Evolutionary conservation across 2,329 filamentous ascomycete genomes (phyloP).

Genomic region (Pleoardoris graminearum): DNA sequence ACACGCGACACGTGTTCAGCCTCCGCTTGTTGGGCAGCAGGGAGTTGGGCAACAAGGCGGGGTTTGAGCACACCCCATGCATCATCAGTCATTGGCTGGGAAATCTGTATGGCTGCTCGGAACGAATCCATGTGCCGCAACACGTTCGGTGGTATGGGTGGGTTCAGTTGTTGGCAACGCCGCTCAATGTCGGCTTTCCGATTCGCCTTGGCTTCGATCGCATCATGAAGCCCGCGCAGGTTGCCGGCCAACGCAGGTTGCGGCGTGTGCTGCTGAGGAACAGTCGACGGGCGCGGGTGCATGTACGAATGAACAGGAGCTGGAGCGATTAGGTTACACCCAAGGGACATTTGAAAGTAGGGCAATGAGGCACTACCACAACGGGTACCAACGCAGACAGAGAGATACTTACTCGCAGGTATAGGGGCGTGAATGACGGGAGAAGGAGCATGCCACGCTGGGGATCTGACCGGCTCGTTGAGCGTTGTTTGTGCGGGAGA

Average conservation of each 20-base stretch:
- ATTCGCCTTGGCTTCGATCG: slow-evolving; percentile 64
- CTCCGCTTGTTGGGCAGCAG: slow-evolving; percentile 63
- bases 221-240: slow-evolving; percentile 62
- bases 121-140: slow-evolving; percentile 74
- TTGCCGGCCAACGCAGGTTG: slow-evolving; percentile 28
- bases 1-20: slow-evolving; percentile 54
- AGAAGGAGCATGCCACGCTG: slow-evolving; percentile 29
- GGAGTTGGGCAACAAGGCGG: slow-evolving; percentile 67
- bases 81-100: slow-evolving; percentile 66
- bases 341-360: slow-evolving; percentile 25
- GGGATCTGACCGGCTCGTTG: slow-evolving; percentile 29
- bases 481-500: slow-evolving; percentile 24
- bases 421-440: slow-evolving; percentile 40
- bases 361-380: slow-evolving; percentile 20
- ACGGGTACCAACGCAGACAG: slow-evolving; percentile 19
- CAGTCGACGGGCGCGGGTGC: slow-evolving; percentile 38
- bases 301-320: slow-evolving; percentile 32
- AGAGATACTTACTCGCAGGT: slow-evolving; percentile 41
- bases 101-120: slow-evolving; percentile 71
- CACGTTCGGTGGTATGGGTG: slow-evolving; percentile 65
- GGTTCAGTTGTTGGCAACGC: slow-evolving; percentile 66
- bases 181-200: slow-evolving; percentile 72
- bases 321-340: slow-evolving; percentile 37
- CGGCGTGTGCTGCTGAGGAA: slow-evolving; percentile 41
- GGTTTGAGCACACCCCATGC: slow-evolving; percentile 72